Percentiles rank a stretch among this genome's conserved stretches.
phyloP scores from a whole-genome alignment of 495 filamentous ascomycete genomes.

The Copromyces sp. region DNA sequence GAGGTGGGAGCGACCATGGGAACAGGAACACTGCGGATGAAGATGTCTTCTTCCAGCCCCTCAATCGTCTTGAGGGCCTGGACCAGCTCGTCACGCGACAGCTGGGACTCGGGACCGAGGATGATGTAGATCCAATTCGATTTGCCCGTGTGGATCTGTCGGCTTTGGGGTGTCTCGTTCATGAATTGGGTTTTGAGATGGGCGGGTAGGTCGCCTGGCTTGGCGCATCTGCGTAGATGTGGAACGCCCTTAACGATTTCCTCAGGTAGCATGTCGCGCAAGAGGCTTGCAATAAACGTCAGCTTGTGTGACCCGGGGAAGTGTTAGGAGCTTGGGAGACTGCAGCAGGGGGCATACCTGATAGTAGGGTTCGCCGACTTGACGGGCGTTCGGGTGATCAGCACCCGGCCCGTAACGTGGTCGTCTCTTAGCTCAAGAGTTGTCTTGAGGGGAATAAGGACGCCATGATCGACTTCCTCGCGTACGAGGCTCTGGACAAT shows the following conservation, averaged over 20 bases:
- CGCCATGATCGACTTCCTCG: conserved; percentile 23
- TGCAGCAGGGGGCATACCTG: conserved; percentile 23
- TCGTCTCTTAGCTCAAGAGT: conserved; percentile 42
- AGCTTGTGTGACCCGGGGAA: conserved; percentile 1
- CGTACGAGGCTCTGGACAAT: conserved; percentile 20
- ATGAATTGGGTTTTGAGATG: conserved; percentile 37
- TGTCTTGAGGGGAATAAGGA: conserved; percentile 47
- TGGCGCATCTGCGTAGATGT: conserved; percentile 77
- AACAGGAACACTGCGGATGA: conserved; percentile 45
- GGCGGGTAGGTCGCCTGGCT: conserved; percentile 55
- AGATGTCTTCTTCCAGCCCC: conserved; percentile 36
- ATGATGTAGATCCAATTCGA: conserved; percentile 41
- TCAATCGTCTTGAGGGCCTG: conserved; percentile 23
- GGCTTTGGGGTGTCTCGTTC: conserved; percentile 33
- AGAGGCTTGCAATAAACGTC: conserved; percentile 21
- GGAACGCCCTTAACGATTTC: conserved; percentile 51
- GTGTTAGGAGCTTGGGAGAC: neutral
- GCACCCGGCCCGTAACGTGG: conserved; percentile 36
- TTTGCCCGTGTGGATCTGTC: conserved; percentile 35
- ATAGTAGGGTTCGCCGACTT: conserved; percentile 43
- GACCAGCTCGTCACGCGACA: conserved; percentile 30
- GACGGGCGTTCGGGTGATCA: conserved; percentile 41
- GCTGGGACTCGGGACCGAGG: conserved; percentile 29
- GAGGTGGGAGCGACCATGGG: conserved; percentile 70
- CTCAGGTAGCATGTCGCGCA: conserved; percentile 42